These are phyloP conservation scores for Xerocomellus intermedius DNA, from an alignment of 768 basidiomycete genomes.

Conservation along the genomic window DNA sequence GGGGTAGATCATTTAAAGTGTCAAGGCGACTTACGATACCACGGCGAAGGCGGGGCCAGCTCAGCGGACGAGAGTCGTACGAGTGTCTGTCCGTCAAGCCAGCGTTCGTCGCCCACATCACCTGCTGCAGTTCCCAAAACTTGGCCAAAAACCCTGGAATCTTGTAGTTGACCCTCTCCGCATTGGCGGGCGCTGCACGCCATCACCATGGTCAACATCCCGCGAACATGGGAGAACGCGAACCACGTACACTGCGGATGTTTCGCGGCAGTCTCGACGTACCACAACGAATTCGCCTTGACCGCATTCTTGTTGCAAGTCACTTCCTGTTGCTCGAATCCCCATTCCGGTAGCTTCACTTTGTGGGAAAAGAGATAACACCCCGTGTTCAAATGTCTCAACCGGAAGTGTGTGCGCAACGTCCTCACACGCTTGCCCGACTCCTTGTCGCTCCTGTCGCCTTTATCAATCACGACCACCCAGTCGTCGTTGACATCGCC, in stretches of 20 bases:
- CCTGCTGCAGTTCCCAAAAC: conserved; percentile 87
- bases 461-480: conserved; percentile 80
- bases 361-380: conserved; percentile 99
- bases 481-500: conserved; percentile 96
- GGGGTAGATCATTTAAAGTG: not conserved
- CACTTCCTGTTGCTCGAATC: conserved; percentile 97
- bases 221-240: not conserved
- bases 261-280: conserved; percentile 72
- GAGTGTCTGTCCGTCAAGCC: conserved; percentile 93
- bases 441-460: conserved; percentile 59
- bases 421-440: conserved; percentile 74
- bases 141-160: conserved; percentile 88
- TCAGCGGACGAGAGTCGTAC: conserved; percentile 89
- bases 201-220: not conserved
- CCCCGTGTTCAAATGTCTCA: conserved; percentile 82
- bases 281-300: conserved; percentile 88
- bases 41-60: conserved; percentile 88
- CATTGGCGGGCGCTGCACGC: conserved; percentile 60
- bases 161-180: conserved; percentile 85
- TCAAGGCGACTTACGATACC: conserved; percentile 73
- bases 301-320: conserved; percentile 99
- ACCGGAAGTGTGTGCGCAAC: conserved; percentile 75
- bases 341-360: conserved; percentile 97
- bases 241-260: conserved; percentile 66
- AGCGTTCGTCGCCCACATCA: conserved; percentile 98